phyloP scores from a whole-genome alignment of 2,329 filamentous ascomycete species.

The Alternaria dauci region DNA sequence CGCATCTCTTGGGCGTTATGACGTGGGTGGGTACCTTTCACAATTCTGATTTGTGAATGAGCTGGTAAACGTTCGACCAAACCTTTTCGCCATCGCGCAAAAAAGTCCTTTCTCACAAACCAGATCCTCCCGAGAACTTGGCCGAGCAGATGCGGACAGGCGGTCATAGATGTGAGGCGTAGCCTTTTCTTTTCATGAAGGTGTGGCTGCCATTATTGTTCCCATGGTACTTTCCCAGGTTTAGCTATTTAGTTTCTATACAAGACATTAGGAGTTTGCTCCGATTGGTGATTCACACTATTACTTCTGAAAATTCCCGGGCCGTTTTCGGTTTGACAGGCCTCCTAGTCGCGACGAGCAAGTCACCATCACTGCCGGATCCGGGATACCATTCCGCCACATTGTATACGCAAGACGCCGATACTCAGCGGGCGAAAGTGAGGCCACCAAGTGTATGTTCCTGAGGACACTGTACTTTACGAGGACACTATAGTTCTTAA shows the following conservation, averaged over 20 bases:
- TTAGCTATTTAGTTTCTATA: not conserved
- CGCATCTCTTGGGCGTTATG: constrained; percentile 7
- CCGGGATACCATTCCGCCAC: constrained; percentile 2
- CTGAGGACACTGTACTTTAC: not conserved
- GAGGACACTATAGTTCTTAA: not conserved
- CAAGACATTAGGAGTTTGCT: constrained; percentile 8
- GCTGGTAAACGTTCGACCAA: not conserved
- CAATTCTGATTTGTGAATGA: not conserved
- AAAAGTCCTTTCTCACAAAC: not conserved
- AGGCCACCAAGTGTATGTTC: not conserved
- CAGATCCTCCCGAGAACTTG: not conserved
- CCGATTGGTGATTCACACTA: constrained; percentile 6
- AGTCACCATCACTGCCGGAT: constrained; percentile 1
- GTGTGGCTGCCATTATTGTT: not conserved
- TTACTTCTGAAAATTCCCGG: not conserved
- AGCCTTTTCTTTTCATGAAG: not conserved
- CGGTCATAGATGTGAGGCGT: not conserved
- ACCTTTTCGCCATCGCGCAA: not conserved
- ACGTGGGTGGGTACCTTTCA: constrained; percentile 4
- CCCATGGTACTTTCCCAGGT: not conserved
- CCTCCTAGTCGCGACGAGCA: constrained; percentile 1
- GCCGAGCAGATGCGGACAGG: not conserved
- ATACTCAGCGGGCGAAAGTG: constrained; percentile 11
- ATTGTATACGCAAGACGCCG: constrained; percentile 14
- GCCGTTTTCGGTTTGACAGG: constrained; percentile 4